Evolutionary conservation across 306 rosid species (phyloP), one percentile per base, ranked within the genome.

Genomic region (Cucumis melo): DNA sequence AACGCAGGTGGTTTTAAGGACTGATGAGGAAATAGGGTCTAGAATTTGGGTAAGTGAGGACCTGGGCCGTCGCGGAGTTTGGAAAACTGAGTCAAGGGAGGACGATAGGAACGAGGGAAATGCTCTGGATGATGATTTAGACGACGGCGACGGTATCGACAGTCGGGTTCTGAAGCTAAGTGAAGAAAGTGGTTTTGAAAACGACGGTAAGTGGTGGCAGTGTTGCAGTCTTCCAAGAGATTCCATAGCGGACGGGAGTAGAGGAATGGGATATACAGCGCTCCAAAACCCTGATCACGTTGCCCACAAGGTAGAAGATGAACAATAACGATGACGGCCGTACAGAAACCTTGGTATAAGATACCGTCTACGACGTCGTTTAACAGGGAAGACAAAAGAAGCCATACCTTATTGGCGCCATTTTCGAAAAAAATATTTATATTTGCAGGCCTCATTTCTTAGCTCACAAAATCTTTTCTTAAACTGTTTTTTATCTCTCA

Each of bases 1-100:
- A 83, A 84, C 41, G 85, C 85, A 82, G 48, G 91, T 62, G 61
- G 96, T 81, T 81, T 83, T 80, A 73, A 87, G 15, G 27, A 88
- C 34, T 17, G 85, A 78, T 3, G 87, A 72, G 55, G 39, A 78
- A n/a, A 83, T 7, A 51, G 87, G 86, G 86, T 54, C 56, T 56
- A 82, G 83, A 76, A 85, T 78, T 89, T 73, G 68, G 80, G 80
- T 78, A 7, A 78, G 44, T 5, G 80, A 83, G 41, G 88, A 78
- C n/a, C 74, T 78, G 17, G 78, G 80, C 81, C 84, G 73, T 74
- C 55, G 53, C 10, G 83, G 83, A 77, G 60, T n/a, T 20, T 10
- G 77, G 9, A 4, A 58, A 72, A 79, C 66, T n/a, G 77, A 66
- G 62, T 70, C 53, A 62, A 80, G 54, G 34, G 77, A 62, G 9